These are phyloP conservation scores for Moricandia arvensis DNA, from an alignment of 345 rosid species.

Conservation along the genomic window DNA sequence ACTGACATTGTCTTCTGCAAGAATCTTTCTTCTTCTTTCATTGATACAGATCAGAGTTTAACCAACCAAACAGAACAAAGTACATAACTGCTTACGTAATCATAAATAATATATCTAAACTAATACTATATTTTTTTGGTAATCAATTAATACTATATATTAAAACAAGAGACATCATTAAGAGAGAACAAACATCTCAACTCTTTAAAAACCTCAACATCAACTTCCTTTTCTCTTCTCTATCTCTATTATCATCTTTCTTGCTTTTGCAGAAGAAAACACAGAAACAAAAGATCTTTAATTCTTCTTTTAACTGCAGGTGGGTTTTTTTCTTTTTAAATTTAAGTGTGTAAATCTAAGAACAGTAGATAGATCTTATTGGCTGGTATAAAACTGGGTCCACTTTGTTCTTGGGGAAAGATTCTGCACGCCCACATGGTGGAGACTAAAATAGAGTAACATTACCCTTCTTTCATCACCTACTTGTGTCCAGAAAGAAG, in stretches of 20 bases:
- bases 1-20: conserved; percentile 38
- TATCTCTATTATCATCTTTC: conserved; percentile 3
- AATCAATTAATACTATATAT: neutral
- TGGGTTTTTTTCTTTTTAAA: neutral
- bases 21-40: conserved; percentile 39
- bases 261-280: conserved; percentile 23
- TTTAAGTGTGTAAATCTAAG: neutral
- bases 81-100: conserved; percentile 36
- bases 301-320: neutral
- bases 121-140: neutral
- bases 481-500: conserved; percentile 34
- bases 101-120: conserved; percentile 15
- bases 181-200: conserved; percentile 29
- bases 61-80: conserved; percentile 34
- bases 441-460: conserved; percentile 33
- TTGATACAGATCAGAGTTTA: conserved; percentile 23
- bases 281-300: conserved; percentile 18
- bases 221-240: neutral
- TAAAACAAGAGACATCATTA: conserved; percentile 25
- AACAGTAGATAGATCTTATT: conserved; percentile 36
- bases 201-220: conserved; percentile 12
- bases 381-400: conserved; percentile 33
- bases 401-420: conserved; percentile 46
- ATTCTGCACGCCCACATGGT: conserved; percentile 45
- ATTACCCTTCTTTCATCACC: conserved; percentile 34